Evolutionary conservation across 805 yeast species (phyloP), one percentile per base, ranked within the genome.

Genomic region (Candida xyloterini): DNA sequence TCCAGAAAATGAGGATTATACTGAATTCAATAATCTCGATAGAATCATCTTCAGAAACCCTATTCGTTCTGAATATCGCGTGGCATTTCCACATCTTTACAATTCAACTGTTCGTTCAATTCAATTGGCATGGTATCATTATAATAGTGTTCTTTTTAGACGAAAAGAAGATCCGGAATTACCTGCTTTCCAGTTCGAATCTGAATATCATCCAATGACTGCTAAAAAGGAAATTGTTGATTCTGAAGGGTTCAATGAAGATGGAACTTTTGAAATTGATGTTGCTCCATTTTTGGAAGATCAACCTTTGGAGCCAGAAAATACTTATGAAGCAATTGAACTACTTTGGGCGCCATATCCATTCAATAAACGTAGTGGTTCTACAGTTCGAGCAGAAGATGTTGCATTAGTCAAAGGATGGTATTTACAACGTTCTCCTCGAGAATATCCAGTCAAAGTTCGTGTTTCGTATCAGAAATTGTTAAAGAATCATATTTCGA

Each of bases 1-100:
- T 50, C 71, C 73, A 20, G 84, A 79, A 32, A 59, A 60, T 20
- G 91, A 84, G 44, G 97, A 90, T 57, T 84, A 74, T 60, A 87
- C 85, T 39, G 98, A 91, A 59, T 90, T 93, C 65, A 90, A 90
- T 53, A 77, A 95, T 7, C 74, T 91, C 27, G 96, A 90, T 55
- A 68, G 96, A 56, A 79, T 89, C 16, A 88, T 93, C 15, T 83
- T 86, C 63, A 72, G 99, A 44, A 67, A 67, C 11, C 86, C 87
- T 0, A 66, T 88, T 26, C 71, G 85, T 52, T 82, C 95, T 1
- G 99, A 91, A 59, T 86, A 87, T 58, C 74, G 77, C 45, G 83
- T 93, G 13, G 95, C 96, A 1, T 89, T 74, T 48, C 97, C 99
- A 0, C 84, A 76, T 52, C 60, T 93, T 35, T 90, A 84, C 62